These are phyloP conservation scores for Sclerospora graminicola DNA, from an alignment of 352 stramenopile genomes.

Conservation along the genomic window DNA sequence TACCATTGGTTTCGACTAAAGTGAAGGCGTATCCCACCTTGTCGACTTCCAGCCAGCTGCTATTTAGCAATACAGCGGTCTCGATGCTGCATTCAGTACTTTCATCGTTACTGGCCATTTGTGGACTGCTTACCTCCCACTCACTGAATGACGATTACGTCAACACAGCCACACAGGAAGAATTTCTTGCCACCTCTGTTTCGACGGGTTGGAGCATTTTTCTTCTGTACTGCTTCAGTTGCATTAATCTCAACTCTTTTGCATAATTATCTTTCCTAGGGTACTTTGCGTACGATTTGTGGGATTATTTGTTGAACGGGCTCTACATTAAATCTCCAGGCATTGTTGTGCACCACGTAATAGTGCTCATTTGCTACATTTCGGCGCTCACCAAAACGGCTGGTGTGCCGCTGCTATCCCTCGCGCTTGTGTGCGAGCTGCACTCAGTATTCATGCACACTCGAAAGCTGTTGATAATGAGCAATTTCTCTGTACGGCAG, in stretches of 20 bases:
- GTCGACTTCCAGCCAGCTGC: constrained; percentile 30
- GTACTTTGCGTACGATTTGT: constrained; percentile 79
- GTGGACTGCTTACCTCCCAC: constrained; percentile 35
- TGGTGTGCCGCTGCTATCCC: constrained; percentile 56
- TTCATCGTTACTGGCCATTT: constrained; percentile 45
- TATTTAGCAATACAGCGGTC: constrained; percentile 68
- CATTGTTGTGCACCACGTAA: constrained; percentile 64
- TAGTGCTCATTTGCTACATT: constrained; percentile 76
- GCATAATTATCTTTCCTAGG: constrained; percentile 13
- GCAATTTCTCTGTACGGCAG: constrained; percentile 21
- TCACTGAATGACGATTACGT: constrained; percentile 37
- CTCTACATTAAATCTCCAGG: constrained; percentile 62
- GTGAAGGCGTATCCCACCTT: constrained; percentile 42
- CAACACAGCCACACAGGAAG: constrained; percentile 22
- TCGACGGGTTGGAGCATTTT: constrained; percentile 35
- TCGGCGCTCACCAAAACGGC: constrained; percentile 62
- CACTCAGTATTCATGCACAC: constrained; percentile 72
- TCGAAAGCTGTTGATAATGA: constrained; percentile 69
- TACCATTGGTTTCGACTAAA: constrained; percentile 24
- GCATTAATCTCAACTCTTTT: neutral
- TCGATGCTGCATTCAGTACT: constrained; percentile 59
- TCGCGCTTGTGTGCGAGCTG: constrained; percentile 66
- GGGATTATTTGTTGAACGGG: constrained; percentile 62
- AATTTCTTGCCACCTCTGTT: constrained; percentile 48
- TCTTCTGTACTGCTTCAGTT: neutral